Evolutionary conservation across 2,329 filamentous ascomycete genomes (phyloP), one percentile per base, ranked within the genome.

Genomic region (Diaporthe sp.): DNA sequence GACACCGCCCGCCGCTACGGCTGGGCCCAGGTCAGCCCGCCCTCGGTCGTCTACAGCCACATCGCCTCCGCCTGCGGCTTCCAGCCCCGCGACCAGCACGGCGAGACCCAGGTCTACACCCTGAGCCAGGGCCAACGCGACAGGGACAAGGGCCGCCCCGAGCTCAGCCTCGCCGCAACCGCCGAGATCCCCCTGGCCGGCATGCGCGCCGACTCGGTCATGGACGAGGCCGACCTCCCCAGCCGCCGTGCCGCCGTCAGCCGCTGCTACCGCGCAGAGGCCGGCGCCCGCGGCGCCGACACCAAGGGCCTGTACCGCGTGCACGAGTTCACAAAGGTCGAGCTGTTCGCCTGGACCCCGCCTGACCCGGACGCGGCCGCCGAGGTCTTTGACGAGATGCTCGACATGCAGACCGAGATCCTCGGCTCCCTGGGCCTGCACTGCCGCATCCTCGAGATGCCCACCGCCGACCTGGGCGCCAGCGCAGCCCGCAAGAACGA

Each of bases 251-350:
- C 97, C 4, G 97, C 94, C 22, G 92, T 94, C 1, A 98, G 94
- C 73, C 90, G 97, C n/a, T 97, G 96, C 86, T 99, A 97, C 84
- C 93, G 97, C 70, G 97, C 97, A 58, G 97, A 99, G 85, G 97
- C 97, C 0, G 97, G 97, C 42, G 94, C 95, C 0, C 89, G 96
- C 51, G 97, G 97, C 39, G 92, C 93, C 32, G 94, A 97, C 78
- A 98, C 96, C 2, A 98, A 98, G 84, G 97, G 97, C 7, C 86
- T 99, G 2, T 99, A 98, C 84, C 93, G 97, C 37, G 97, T 99
- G 4, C 97, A 99, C 84, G 97, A 99, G 84, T 99, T 99, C 84
- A 98, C 95, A 37, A 99, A 99, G 83, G 96, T 99, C 0, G 97
- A 99, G 84, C 92, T 99, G 88, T 98, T 99, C 81, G 95, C 94